phyloP scores from a whole-genome alignment of 345 rosid species.

The Citrus inodora region DNA sequence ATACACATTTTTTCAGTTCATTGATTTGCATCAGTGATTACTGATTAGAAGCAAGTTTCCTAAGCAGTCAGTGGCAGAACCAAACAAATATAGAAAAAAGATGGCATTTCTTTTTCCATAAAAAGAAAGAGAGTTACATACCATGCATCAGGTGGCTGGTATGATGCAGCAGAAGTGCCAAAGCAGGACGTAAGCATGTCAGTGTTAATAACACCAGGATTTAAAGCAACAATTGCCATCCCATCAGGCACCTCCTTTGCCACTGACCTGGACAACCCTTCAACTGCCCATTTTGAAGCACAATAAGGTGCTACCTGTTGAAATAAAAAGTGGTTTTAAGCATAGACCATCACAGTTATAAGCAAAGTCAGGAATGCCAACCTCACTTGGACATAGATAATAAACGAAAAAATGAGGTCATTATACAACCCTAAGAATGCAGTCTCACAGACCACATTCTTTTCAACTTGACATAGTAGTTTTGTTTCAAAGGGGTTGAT shows the following conservation, averaged over 20 bases:
- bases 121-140: slow-evolving; percentile 22
- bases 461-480: neutral
- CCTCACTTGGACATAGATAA: neutral
- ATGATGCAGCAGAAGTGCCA: slow-evolving; percentile 71
- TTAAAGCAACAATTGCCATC: slow-evolving; percentile 83
- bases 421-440: neutral
- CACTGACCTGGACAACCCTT: slow-evolving; percentile 88
- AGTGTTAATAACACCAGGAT: slow-evolving; percentile 91
- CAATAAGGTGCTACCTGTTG: slow-evolving; percentile 94
- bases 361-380: neutral
- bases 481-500: neutral
- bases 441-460: neutral
- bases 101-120: too few relatives aligned
- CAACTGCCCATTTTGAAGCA: slow-evolving; percentile 98
- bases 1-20: neutral
- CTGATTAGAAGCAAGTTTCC: neutral
- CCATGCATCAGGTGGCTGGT: slow-evolving; percentile 94
- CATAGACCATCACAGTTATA: neutral
- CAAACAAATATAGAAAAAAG: neutral
- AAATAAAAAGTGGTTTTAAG: neutral
- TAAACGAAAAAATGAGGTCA: neutral
- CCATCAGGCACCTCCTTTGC: slow-evolving; percentile 91
- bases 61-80: neutral
- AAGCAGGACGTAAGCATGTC: slow-evolving; percentile 90
- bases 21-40: neutral